Evolutionary conservation across 768 basidiomycete species (phyloP).

Genomic region (Termitomyces sp.): DNA sequence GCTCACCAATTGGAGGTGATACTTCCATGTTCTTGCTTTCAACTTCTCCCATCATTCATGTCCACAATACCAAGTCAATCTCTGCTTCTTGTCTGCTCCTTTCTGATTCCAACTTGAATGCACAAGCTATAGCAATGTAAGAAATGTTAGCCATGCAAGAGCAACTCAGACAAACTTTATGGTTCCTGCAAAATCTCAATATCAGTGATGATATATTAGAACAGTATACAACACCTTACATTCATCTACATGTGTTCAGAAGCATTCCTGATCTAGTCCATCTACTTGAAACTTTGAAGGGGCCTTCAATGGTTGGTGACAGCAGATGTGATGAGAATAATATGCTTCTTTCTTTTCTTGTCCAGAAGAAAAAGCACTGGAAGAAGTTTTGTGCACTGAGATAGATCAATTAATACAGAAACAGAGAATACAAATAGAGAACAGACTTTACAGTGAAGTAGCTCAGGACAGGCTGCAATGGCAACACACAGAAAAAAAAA

Average conservation of each 20-base stretch:
- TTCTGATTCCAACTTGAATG: neutral
- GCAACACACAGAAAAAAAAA: no score
- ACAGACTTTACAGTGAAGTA: neutral
- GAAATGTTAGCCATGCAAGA: neutral
- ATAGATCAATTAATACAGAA: neutral
- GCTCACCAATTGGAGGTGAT: neutral
- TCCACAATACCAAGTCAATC: neutral
- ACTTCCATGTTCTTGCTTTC: neutral
- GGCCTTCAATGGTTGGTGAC: no score
- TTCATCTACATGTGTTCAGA: neutral
- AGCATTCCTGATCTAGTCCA: neutral
- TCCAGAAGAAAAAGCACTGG: neutral
- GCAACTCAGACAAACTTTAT: neutral
- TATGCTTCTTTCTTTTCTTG: neutral
- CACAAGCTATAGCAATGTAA: neutral
- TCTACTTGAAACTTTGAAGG: neutral
- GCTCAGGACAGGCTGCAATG: neutral
- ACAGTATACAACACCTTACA: neutral
- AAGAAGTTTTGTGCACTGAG: neutral
- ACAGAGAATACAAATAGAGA: no score
- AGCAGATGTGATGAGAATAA: neutral
- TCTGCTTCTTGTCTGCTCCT: neutral
- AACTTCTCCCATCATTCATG: neutral
- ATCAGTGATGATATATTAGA: neutral
- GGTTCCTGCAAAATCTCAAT: neutral